phyloP scores from a whole-genome alignment of 257 asterid genomes.

The Cordia subcordata region DNA sequence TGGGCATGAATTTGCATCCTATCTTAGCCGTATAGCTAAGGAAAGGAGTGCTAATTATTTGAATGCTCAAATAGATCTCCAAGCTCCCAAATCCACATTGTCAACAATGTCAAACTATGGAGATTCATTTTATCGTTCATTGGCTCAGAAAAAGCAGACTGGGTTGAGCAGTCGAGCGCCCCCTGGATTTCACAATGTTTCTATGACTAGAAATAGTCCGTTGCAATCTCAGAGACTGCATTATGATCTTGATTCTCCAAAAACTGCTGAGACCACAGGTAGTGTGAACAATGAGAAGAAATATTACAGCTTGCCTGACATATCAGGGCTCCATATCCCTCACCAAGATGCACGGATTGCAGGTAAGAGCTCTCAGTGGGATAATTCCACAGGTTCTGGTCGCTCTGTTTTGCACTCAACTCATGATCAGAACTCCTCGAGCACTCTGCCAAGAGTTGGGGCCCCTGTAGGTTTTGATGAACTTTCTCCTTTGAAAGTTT shows the following conservation, averaged over 20 bases:
- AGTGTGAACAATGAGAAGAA: slow-evolving; percentile 53
- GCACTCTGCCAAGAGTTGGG: slow-evolving; percentile 41
- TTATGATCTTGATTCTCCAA: slow-evolving; percentile 45
- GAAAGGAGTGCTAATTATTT: slow-evolving; percentile 32
- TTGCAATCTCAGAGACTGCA: slow-evolving; percentile 53
- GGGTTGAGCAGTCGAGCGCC: slow-evolving; percentile 54
- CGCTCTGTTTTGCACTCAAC: slow-evolving; percentile 35
- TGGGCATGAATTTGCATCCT: slow-evolving; percentile 62
- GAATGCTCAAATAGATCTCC: slow-evolving; percentile 29
- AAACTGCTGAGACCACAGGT: slow-evolving; percentile 34
- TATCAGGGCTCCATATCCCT: slow-evolving; percentile 70
- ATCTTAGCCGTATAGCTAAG: slow-evolving; percentile 25
- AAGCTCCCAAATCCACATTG: slow-evolving; percentile 32
- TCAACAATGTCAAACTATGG: slow-evolving; percentile 30
- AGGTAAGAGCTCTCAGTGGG: slow-evolving; percentile 41
- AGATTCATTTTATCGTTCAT: slow-evolving; percentile 46
- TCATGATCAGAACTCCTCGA: slow-evolving; percentile 32
- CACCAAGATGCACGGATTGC: slow-evolving; percentile 33
- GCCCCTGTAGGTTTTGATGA: slow-evolving; percentile 44
- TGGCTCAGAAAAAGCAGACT: slow-evolving; percentile 52
- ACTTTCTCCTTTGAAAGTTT: slow-evolving; percentile 49
- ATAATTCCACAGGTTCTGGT: slow-evolving; percentile 40
- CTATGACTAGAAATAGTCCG: slow-evolving; percentile 65
- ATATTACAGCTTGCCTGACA: slow-evolving; percentile 81
- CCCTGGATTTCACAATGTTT: slow-evolving; percentile 83